These are phyloP conservation scores for Trichoderma gracile DNA, from an alignment of 2,329 filamentous ascomycete genomes.

Conservation along the genomic window DNA sequence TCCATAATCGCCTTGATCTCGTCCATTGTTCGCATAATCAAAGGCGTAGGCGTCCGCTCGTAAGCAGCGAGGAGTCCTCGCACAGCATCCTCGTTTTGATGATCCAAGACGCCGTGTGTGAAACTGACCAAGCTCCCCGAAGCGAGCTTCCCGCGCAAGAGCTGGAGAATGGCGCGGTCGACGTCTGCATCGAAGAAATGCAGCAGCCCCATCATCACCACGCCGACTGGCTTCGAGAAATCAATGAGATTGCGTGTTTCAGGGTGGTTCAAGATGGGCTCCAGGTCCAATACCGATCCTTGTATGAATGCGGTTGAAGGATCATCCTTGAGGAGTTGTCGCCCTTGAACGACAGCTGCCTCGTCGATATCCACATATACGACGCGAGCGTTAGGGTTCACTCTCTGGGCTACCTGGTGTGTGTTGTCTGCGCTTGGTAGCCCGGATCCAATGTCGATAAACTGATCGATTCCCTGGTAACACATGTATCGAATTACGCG, in stretches of 20 bases:
- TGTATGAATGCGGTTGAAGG: constrained; percentile 11
- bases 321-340: background rate
- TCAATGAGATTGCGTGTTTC: constrained; percentile 18
- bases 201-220: constrained; percentile 16
- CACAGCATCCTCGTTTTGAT: background rate
- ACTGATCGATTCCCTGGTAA: constrained; percentile 3
- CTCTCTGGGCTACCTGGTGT: constrained; percentile 16
- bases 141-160: background rate
- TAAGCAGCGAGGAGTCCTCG: background rate
- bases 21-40: background rate
- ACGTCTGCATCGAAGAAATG: background rate
- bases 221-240: constrained; percentile 17
- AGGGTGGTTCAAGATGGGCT: constrained; percentile 12
- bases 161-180: background rate
- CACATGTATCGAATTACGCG: constrained; percentile 14
- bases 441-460: constrained; percentile 14
- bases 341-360: background rate
- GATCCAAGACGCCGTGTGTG: background rate
- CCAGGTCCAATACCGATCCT: constrained; percentile 8
- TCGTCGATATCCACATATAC: constrained; percentile 13
- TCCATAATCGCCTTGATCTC: background rate
- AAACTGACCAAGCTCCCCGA: constrained; percentile 6
- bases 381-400: constrained; percentile 4
- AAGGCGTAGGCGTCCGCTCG: constrained; percentile 4
- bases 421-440: constrained; percentile 18